Evolutionary conservation across 768 basidiomycete genomes (phyloP), one percentile per base, ranked within the genome.

Genomic region (Hygrocybe punicea): DNA sequence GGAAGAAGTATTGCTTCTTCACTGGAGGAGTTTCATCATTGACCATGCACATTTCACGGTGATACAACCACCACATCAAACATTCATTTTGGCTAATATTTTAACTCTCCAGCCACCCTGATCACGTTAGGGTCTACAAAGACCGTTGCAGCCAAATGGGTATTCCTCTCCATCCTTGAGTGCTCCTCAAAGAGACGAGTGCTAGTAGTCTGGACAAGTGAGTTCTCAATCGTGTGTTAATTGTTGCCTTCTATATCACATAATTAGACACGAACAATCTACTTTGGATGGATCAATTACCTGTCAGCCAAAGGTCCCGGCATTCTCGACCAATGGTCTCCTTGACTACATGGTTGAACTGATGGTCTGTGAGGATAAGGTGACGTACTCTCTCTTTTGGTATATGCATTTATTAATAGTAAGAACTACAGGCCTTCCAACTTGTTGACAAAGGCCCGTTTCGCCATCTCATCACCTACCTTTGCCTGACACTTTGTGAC

Each of bases 291-390:
- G 53, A 4, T 62, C 59, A 42, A 58, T 56, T 21, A 53, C 58
- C 25, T 21, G 48, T 7, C 49, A 14, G 29, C 58, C 58, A 2
- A 58, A 62, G 39, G 45, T 29, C 5, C 61, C 61, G 0, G 2
- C 57, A 5, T 67, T 65, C 59, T 56, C 57, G 1, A 57, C 59
- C 13, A 56, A 56, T 37, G 67, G 64, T 4, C 57, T 66, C 2
- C 56, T 67, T 6, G 60, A 69, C 7, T 59, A 65, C 35, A 56
- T 67, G n/a, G 17, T 66, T 1, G 61, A 65, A 4, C 51, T 67
- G 14, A 54, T 69, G 24, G 63, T 69, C 1, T 50, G 48, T 1
- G 67, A 67, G 50, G 66, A 69, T 33, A 56, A 69, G 66, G 40
- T 42, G 19, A 16, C 14, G 11, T 42, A 21, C 40, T 21, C 19